These are phyloP conservation scores for Ophiostoma pallidulum DNA, from an alignment of 2,329 filamentous ascomycete genomes.

Conservation along the genomic window DNA sequence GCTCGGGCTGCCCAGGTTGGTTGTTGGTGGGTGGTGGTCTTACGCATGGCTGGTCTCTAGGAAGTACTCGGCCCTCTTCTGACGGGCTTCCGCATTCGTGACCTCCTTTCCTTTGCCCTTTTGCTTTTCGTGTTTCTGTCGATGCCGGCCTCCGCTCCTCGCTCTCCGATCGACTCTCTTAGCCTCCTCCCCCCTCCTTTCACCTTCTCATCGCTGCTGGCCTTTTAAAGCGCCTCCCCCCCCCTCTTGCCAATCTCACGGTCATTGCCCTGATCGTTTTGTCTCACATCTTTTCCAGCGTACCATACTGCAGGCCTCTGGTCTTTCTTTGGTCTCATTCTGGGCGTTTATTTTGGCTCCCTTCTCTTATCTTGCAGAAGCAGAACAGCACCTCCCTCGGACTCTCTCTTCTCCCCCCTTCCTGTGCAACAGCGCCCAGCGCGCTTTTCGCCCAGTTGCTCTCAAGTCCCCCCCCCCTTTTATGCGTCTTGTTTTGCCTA, in stretches of 20 bases:
- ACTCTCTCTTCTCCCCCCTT: background rate
- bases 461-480: background rate
- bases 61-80: too few species aligned
- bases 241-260: too few species aligned
- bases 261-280: too few species aligned
- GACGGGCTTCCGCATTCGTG: too few species aligned
- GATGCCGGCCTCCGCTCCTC: background rate
- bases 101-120: background rate
- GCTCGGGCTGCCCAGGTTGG: too few species aligned
- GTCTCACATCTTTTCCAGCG: too few species aligned
- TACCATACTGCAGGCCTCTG: background rate
- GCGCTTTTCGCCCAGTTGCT: too few species aligned
- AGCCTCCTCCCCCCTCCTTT: background rate
- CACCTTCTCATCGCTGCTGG: background rate
- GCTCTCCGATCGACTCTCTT: background rate
- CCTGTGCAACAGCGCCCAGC: too few species aligned
- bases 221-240: too few species aligned
- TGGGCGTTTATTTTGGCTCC: background rate
- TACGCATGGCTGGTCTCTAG: too few species aligned
- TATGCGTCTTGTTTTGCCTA: too few species aligned
- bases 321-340: background rate
- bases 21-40: too few species aligned
- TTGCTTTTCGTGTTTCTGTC: background rate
- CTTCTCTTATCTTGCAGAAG: background rate
- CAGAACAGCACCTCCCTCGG: background rate